phyloP scores from a whole-genome alignment of 441 rosid species.

The Erysimum pusillum region DNA sequence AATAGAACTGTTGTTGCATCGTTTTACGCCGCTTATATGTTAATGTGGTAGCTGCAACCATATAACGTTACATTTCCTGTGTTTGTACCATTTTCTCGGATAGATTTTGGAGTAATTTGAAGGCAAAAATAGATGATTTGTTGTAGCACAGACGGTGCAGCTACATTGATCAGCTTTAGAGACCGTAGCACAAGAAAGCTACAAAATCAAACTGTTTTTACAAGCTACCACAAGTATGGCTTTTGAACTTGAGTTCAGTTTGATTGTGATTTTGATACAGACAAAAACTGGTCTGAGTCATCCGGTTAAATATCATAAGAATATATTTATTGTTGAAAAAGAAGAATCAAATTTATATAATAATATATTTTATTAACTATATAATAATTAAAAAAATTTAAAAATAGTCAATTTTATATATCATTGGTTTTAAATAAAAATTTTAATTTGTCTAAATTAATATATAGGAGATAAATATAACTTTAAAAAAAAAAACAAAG shows the following conservation, averaged over 20 bases:
- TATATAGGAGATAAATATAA: too few species aligned
- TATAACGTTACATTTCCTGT: not conserved
- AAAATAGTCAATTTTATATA: too few species aligned
- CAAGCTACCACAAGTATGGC: not conserved
- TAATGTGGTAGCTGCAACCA: slow-evolving; percentile 26
- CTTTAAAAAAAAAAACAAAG: too few species aligned
- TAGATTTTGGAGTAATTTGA: slow-evolving; percentile 32
- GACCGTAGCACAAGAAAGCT: not conserved
- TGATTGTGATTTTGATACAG: not conserved
- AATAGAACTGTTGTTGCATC: slow-evolving; percentile 31
- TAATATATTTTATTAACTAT: too few species aligned
- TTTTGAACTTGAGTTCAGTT: not conserved
- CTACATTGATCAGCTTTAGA: too few species aligned
- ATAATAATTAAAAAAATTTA: too few species aligned
- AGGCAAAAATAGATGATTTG: not conserved
- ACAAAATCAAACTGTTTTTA: not conserved
- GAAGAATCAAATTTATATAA: too few species aligned
- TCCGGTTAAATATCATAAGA: too few species aligned
- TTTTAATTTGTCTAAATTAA: too few species aligned
- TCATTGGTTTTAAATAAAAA: too few species aligned
- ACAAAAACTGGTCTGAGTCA: not conserved
- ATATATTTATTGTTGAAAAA: too few species aligned
- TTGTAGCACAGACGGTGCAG: too few species aligned
- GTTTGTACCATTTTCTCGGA: slow-evolving; percentile 28
- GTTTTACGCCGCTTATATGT: not conserved